Evolutionary conservation across 2,329 filamentous ascomycete species (phyloP), one percentile per base, ranked within the genome.

Genomic region (Fusarium veterinarium): DNA sequence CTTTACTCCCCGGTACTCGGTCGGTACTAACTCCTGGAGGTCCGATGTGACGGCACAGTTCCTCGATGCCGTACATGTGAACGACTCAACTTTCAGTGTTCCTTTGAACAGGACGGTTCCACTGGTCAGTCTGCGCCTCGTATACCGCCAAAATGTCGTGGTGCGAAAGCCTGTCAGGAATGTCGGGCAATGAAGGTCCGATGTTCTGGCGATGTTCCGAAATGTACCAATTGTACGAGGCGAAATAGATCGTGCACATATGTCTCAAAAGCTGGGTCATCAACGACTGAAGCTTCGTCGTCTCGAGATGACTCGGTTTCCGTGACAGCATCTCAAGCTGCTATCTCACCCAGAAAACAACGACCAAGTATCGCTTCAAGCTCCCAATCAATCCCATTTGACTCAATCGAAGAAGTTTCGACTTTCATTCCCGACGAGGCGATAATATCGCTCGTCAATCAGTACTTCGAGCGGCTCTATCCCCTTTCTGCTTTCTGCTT

Each of bases 121-220:
- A 60, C 45, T 19, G 69, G 76, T 1, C 72, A 73, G 25, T 75
- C 69, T 40, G 69, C 73, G 25, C 76, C 76, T 40, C 68, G 73
- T n/a, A 40, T 78, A 4, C 76, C 76, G 37, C 76, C 76, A 9
- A 78, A 78, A 58, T 78, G 76, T 35, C 75, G 76, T 16, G 76
- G 76, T 1, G 70, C 76, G 17, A 78, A 72, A 49, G 76, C 76
- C 19, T 78, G 76, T 7, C 57, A 73, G 7, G 76, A 78, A 67
- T 78, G 76, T 11, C 64, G 76, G 13, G 60, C 69, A 33, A 78
- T 78, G 75, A 78, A 78, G 64, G 75, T 78, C n/a, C 66, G 76
- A 28, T 78, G 76, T 31, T 78, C 76, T 30, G 76, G 76, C 25
- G 76, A 78, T 53, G 65, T 61, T 25, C 76, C 76, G 17, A 69